Evolutionary conservation across 805 yeast genomes (phyloP).

Genomic region (Ogataea dorogensis): DNA sequence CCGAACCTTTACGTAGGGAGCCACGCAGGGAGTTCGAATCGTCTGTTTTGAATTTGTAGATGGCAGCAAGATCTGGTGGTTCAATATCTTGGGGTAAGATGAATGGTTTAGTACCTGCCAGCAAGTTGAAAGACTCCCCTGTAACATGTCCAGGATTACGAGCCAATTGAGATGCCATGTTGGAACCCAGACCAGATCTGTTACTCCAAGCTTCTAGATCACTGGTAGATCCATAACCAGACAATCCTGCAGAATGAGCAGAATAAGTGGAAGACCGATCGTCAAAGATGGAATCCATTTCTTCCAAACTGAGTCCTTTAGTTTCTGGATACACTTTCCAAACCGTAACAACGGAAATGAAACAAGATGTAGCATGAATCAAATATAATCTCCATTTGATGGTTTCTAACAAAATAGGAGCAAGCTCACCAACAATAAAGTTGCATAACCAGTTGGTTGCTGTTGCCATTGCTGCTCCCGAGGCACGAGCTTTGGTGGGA

Average conservation of each 20-base stretch:
- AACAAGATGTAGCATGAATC: conserved; percentile 77
- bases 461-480: conserved; percentile 87
- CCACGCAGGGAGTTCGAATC: conserved; percentile 36
- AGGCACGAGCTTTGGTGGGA: conserved; percentile 80
- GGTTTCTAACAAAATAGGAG: conserved; percentile 76
- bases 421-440: conserved; percentile 87
- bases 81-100: conserved; percentile 33
- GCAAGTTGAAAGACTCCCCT: conserved; percentile 13
- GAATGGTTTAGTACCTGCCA: conserved; percentile 18
- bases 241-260: conserved; percentile 17
- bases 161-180: conserved; percentile 24
- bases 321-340: conserved; percentile 82
- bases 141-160: conserved; percentile 24
- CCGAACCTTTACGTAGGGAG: conserved; percentile 43
- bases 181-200: conserved; percentile 13
- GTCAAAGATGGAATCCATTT: conserved; percentile 88
- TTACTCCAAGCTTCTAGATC: conserved; percentile 23
- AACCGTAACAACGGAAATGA: conserved; percentile 70
- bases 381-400: conserved; percentile 81
- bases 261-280: conserved; percentile 43
- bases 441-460: conserved; percentile 94
- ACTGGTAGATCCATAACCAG: conserved; percentile 16
- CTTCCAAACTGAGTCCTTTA: conserved; percentile 83
- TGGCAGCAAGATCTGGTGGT: conserved; percentile 37
- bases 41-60: conserved; percentile 35